Conservation (phyloP, 2,329 filamentous ascomycete genomes). For the Colletotrichum filicis region DNA sequence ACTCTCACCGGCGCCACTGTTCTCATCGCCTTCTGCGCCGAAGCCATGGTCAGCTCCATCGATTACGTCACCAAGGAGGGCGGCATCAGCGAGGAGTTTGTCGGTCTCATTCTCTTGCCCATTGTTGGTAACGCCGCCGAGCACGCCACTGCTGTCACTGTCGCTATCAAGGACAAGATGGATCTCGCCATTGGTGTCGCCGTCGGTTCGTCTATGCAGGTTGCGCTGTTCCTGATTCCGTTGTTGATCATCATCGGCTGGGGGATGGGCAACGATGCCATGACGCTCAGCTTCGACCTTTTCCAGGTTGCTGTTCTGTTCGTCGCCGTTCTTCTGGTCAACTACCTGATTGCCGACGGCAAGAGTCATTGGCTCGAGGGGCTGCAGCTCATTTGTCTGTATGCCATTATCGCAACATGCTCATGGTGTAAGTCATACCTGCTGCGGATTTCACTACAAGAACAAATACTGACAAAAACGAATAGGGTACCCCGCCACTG, state of each 20-base stretch:
- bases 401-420: constrained; percentile 80
- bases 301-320: constrained; percentile 92
- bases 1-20: constrained; percentile 80
- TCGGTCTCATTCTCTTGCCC: constrained; percentile 82
- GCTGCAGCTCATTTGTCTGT: constrained; percentile 78
- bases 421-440: constrained; percentile 65
- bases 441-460: rapidly evolving
- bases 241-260: constrained; percentile 82
- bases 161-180: constrained; percentile 88
- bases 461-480: background rate
- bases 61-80: constrained; percentile 71
- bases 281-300: constrained; percentile 87
- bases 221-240: constrained; percentile 82
- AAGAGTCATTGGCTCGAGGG: constrained; percentile 87
- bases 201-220: constrained; percentile 84
- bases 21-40: constrained; percentile 83
- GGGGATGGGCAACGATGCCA: constrained; percentile 76
- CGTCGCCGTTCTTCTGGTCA: constrained; percentile 84
- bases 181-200: constrained; percentile 84
- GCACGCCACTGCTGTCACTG: constrained; percentile 83
- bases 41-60: constrained; percentile 82
- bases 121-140: constrained; percentile 88
- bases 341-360: constrained; percentile 86
- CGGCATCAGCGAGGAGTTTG: constrained; percentile 76
- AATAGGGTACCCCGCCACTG: constrained; percentile 25